Conservation (phyloP, 2,329 filamentous ascomycete species). For the Cercospora berteroae region DNA sequence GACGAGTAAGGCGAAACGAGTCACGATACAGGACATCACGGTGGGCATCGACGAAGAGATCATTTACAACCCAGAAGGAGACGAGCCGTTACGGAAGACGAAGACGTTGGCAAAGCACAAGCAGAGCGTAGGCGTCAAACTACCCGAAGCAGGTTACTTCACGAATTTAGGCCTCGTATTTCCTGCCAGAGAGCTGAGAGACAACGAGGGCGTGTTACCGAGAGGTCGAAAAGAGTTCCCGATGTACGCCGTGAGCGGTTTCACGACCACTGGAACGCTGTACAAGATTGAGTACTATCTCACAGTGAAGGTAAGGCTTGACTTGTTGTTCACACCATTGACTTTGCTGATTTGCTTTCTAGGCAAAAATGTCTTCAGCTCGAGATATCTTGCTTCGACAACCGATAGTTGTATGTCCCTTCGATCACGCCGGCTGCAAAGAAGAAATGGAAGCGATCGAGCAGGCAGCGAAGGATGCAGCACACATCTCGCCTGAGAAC, state of each 20-base stretch:
- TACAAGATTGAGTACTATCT: constrained; percentile 99
- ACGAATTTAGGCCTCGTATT: constrained; percentile 91
- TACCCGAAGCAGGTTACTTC: constrained; percentile 88
- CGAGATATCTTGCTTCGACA: constrained; percentile 86
- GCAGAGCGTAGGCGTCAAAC: constrained; percentile 74
- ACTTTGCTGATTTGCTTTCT: constrained; percentile 21
- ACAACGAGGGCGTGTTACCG: constrained; percentile 82
- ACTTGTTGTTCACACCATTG: neutral
- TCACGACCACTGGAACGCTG: constrained; percentile 87
- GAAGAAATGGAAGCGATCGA: constrained; percentile 99
- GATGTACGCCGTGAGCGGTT: constrained; percentile 81
- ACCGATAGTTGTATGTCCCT: constrained; percentile 91
- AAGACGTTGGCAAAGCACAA: constrained; percentile 84
- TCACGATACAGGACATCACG: constrained; percentile 91
- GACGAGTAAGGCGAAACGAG: constrained; percentile 83
- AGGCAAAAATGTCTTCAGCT: constrained; percentile 86
- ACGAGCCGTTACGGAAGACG: constrained; percentile 72
- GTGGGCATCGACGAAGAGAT: constrained; percentile 95
- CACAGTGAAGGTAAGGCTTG: constrained; percentile 74
- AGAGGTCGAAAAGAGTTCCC: constrained; percentile 84
- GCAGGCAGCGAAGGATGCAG: constrained; percentile 89
- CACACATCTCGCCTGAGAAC: constrained; percentile 81
- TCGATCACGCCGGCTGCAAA: constrained; percentile 93
- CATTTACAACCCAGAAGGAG: constrained; percentile 94
- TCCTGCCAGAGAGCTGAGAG: constrained; percentile 82